Evolutionary conservation across 306 rosid species (phyloP).

Genomic region (Vigna reflexopilosa): DNA sequence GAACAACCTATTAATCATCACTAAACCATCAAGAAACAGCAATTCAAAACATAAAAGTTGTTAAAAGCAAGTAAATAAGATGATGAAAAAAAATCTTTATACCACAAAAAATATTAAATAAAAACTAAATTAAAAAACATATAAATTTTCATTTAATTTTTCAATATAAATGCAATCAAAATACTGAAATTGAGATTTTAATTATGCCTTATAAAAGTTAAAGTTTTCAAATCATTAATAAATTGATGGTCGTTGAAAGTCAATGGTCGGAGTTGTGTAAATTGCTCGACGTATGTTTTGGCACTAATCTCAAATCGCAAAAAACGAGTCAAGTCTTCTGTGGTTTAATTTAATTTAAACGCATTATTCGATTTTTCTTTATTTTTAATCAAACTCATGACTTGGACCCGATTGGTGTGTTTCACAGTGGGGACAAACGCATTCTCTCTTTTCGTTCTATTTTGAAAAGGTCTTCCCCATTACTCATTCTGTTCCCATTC

Average conservation of each 20-base stretch:
- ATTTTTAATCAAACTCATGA: not conserved
- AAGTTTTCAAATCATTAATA: too few species aligned
- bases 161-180: too few species aligned
- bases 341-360: not conserved
- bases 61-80: too few species aligned
- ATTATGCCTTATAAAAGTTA: too few species aligned
- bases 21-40: too few species aligned
- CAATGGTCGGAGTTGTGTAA: not conserved
- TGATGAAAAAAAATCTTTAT: too few species aligned
- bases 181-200: too few species aligned
- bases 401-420: not conserved
- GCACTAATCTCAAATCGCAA: not conserved
- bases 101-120: too few species aligned
- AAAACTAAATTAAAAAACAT: too few species aligned
- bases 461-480: not conserved
- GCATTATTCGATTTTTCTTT: not conserved
- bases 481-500: not conserved
- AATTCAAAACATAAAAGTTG: too few species aligned
- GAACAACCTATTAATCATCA: too few species aligned
- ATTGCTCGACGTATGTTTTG: not conserved
- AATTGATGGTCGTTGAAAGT: not conserved
- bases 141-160: too few species aligned
- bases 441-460: not conserved
- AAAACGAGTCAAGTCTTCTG: constrained; percentile 1
- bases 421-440: not conserved